phyloP scores from a whole-genome alignment of 2,329 filamentous ascomycete genomes.

The Trichoderma sp. region DNA sequence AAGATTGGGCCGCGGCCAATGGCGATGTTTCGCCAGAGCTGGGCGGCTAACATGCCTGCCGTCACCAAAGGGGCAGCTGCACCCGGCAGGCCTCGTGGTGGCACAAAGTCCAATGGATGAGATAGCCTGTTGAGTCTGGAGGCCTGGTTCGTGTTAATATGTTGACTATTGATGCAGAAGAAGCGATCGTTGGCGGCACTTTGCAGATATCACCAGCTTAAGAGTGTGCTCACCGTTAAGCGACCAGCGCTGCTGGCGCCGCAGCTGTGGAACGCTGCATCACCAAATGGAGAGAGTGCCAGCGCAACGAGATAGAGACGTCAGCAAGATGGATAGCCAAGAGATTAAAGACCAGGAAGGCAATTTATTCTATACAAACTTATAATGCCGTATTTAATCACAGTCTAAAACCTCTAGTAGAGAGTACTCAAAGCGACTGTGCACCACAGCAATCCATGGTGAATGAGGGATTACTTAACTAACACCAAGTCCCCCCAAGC shows the following conservation, averaged over 20 bases:
- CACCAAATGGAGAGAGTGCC: not conserved
- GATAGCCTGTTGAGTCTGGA: not conserved
- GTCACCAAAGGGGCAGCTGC: slow-evolving; percentile 15
- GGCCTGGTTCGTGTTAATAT: not conserved
- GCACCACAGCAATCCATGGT: too few species aligned
- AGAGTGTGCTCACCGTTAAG: not conserved
- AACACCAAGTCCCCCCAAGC: too few species aligned
- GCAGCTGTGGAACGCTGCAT: not conserved
- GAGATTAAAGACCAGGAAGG: too few species aligned
- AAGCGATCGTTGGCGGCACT: not conserved
- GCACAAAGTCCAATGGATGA: not conserved
- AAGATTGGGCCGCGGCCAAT: slow-evolving; percentile 31
- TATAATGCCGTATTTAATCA: too few species aligned
- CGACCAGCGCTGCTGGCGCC: not conserved
- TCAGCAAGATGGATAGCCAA: not conserved
- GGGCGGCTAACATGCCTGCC: slow-evolving; percentile 24
- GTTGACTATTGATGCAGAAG: not conserved
- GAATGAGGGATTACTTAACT: too few species aligned
- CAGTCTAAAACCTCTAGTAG: too few species aligned
- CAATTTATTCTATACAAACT: too few species aligned
- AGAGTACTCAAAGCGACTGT: too few species aligned
- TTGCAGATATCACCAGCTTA: slow-evolving; percentile 4
- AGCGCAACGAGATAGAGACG: not conserved
- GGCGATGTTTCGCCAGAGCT: slow-evolving; percentile 14
- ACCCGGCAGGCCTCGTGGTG: not conserved